These are phyloP conservation scores for Blastobotrys apis DNA, from an alignment of 1,139 yeast genomes.

Conservation along the genomic window DNA sequence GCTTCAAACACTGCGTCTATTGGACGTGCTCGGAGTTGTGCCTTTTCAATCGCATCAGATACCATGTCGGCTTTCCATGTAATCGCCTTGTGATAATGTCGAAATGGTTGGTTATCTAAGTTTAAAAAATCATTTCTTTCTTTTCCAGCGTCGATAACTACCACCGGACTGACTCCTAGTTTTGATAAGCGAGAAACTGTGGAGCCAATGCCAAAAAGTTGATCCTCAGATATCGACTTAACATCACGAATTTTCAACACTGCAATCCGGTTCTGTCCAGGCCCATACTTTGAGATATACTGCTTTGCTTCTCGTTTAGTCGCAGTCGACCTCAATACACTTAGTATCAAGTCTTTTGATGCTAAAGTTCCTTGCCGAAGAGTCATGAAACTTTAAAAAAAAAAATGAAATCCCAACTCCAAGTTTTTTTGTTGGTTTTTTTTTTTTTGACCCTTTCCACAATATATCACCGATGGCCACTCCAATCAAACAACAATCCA, in stretches of 20 bases:
- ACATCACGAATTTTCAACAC: slow-evolving; percentile 46
- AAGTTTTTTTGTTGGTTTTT: not conserved
- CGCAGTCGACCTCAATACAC: slow-evolving; percentile 60
- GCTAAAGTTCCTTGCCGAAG: not conserved
- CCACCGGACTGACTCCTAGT: slow-evolving; percentile 47
- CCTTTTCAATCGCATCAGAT: slow-evolving; percentile 25
- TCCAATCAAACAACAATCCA: slow-evolving; percentile 47
- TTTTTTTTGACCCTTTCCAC: too few relatives aligned
- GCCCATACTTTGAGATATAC: slow-evolving; percentile 47
- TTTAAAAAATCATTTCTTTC: slow-evolving; percentile 30
- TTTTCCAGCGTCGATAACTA: slow-evolving; percentile 37
- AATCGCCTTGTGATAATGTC: slow-evolving; percentile 23
- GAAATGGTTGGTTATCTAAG: slow-evolving; percentile 20
- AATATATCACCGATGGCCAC: slow-evolving; percentile 7
- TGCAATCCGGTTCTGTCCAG: slow-evolving; percentile 45
- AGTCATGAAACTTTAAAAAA: too few relatives aligned
- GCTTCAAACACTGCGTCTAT: slow-evolving; percentile 37
- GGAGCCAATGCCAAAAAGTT: slow-evolving; percentile 45
- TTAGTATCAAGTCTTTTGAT: slow-evolving; percentile 47
- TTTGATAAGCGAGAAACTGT: slow-evolving; percentile 48
- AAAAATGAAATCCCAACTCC: not conserved
- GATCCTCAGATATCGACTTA: slow-evolving; percentile 34
- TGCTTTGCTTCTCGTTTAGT: slow-evolving; percentile 63
- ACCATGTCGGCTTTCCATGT: slow-evolving; percentile 25
- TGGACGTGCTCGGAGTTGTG: slow-evolving; percentile 28